phyloP scores from a whole-genome alignment of 345 rosid genomes.

The Eucalyptus cloeziana region DNA sequence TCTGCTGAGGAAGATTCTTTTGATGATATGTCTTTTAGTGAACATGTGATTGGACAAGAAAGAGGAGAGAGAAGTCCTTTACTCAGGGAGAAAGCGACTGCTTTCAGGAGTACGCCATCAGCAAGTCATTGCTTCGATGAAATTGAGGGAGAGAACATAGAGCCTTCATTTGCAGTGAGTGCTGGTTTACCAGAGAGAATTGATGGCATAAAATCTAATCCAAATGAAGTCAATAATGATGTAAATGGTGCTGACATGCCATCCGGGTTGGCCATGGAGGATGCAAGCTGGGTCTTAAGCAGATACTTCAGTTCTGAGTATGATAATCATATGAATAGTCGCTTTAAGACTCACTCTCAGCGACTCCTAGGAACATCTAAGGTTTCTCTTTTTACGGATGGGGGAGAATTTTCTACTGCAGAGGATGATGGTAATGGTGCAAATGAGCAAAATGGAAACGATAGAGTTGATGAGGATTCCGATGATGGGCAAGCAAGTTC shows the following conservation, averaged over 20 bases:
- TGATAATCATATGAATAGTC: conserved; percentile 7
- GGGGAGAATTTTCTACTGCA: conserved; percentile 34
- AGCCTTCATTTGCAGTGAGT: not conserved
- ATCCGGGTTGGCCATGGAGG: not conserved
- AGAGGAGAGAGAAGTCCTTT: not conserved
- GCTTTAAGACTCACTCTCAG: conserved; percentile 21
- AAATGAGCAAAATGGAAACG: conserved; percentile 12
- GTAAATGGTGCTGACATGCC: not conserved
- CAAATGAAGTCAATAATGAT: not conserved
- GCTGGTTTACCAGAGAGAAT: not conserved
- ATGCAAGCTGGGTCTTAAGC: conserved; percentile 3
- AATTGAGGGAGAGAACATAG: not conserved
- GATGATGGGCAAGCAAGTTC: conserved; percentile 33
- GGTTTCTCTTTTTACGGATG: conserved; percentile 18
- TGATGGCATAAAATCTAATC: not conserved
- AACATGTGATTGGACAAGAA: not conserved
- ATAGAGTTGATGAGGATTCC: conserved; percentile 24
- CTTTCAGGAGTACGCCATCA: not conserved
- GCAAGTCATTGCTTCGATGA: not conserved
- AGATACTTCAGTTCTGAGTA: conserved; percentile 12
- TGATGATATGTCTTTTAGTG: not conserved
- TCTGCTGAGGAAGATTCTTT: not conserved
- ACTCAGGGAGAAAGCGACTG: not conserved
- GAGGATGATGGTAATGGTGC: conserved; percentile 31
- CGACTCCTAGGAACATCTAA: conserved; percentile 25